These are phyloP conservation scores for Rubroshorea leprosula DNA, from an alignment of 345 rosid genomes.

Conservation along the genomic window DNA sequence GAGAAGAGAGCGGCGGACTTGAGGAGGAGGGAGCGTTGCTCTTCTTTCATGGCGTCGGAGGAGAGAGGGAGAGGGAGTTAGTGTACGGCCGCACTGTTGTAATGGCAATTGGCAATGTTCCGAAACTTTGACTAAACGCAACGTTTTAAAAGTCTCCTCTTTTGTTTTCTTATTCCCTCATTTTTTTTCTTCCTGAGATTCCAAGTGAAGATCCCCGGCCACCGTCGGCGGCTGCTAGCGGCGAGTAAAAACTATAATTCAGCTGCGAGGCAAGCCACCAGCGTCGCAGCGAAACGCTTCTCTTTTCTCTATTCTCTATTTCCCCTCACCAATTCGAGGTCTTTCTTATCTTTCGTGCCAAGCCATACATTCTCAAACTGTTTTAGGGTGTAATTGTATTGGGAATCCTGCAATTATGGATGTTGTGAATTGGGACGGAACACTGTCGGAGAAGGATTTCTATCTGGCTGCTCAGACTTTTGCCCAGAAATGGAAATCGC, in stretches of 20 bases:
- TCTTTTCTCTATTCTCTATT: too few relatives aligned
- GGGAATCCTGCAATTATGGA: constrained; percentile 15
- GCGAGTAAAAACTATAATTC: background rate
- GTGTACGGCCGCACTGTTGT: too few relatives aligned
- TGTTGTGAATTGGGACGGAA: constrained; percentile 47
- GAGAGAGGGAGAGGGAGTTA: too few relatives aligned
- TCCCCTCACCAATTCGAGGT: too few relatives aligned
- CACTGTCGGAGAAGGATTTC: constrained; percentile 43
- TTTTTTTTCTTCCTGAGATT: background rate
- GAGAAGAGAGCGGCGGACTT: constrained; percentile 46
- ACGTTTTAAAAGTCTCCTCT: background rate
- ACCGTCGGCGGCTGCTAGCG: background rate
- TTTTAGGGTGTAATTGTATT: background rate
- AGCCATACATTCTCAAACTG: background rate
- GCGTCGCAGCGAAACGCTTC: too few relatives aligned
- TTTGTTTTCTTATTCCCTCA: too few relatives aligned
- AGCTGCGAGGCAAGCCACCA: too few relatives aligned
- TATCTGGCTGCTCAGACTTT: constrained; percentile 39
- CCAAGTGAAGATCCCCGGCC: background rate
- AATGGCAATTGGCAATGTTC: too few relatives aligned
- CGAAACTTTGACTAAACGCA: background rate
- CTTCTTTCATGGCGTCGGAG: constrained; percentile 46
- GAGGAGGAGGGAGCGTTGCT: constrained; percentile 43
- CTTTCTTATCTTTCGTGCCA: too few relatives aligned
- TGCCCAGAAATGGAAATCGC: constrained; percentile 44